A percentile compares a stretch with the other conserved stretches of the same genome.
Evolutionary conservation across 139 green algal genomes (phyloP).

Genomic region (Chlamydomonas sphaeroides): DNA sequence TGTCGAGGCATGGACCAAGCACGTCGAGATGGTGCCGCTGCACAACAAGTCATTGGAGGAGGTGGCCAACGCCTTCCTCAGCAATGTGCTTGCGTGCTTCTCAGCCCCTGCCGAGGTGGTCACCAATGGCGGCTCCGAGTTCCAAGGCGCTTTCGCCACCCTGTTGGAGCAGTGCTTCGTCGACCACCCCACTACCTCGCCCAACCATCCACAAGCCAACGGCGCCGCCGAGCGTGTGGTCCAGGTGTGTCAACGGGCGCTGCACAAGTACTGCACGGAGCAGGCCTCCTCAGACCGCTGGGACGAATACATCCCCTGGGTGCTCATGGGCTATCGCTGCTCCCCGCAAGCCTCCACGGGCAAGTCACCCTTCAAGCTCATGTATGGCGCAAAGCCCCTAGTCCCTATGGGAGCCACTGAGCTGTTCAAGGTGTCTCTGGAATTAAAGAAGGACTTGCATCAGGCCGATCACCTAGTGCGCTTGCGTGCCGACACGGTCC

Average conservation of each 20-base stretch:
- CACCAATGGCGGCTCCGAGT: slow-evolving; percentile 49
- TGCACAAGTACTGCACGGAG: slow-evolving; percentile 39
- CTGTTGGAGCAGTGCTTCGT: slow-evolving; percentile 32
- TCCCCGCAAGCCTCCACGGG: too few species aligned
- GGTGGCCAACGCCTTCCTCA: slow-evolving; percentile 25
- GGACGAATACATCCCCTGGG: slow-evolving; percentile 29
- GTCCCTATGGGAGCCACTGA: too few species aligned
- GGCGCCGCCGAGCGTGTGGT: slow-evolving; percentile 41
- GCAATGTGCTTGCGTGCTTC: slow-evolving; percentile 28
- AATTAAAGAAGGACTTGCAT: too few species aligned
- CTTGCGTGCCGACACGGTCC: too few species aligned
- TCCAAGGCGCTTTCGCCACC: slow-evolving; percentile 38
- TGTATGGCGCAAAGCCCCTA: too few species aligned
- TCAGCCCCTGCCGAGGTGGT: slow-evolving; percentile 43
- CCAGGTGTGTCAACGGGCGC: slow-evolving; percentile 33
- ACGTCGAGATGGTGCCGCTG: slow-evolving; percentile 38
- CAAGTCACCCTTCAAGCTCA: too few species aligned
- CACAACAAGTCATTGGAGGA: background rate
- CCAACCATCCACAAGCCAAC: slow-evolving; percentile 46
- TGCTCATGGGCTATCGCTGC: slow-evolving; percentile 48
- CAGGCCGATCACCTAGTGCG: too few species aligned
- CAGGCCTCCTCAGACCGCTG: background rate
- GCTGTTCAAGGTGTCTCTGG: too few species aligned
- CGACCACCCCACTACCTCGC: slow-evolving; percentile 38
- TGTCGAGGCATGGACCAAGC: slow-evolving; percentile 50